Percentiles rank a stretch among this genome's conserved stretches.
Evolutionary conservation across 352 stramenopile genomes (phyloP).

Genomic region (Lagenidium sp.): DNA sequence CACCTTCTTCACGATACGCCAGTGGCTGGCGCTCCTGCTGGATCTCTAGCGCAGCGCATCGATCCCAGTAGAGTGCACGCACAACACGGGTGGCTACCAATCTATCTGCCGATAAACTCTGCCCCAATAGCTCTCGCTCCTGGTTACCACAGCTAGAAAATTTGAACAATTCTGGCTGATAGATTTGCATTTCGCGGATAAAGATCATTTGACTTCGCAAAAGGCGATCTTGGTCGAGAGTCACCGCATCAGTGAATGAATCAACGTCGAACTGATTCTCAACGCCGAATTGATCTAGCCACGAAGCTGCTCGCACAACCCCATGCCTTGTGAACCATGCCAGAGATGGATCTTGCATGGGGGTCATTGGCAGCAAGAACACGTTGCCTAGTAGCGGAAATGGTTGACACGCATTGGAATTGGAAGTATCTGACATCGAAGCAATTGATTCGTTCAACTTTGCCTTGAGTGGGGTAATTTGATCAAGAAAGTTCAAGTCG

Average conservation of each 20-base stretch:
- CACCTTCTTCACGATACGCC: constrained; percentile 32
- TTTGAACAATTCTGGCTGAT: constrained; percentile 32
- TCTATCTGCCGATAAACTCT: no score
- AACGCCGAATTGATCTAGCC: constrained; percentile 5
- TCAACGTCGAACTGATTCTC: constrained; percentile 13
- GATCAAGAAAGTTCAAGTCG: constrained; percentile 67
- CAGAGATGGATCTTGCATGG: constrained; percentile 48
- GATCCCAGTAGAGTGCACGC: constrained; percentile 77
- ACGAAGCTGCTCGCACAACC: no score
- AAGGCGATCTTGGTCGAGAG: constrained; percentile 37
- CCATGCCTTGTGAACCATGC: constrained; percentile 31
- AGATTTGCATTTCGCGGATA: constrained; percentile 55
- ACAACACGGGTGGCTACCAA: constrained; percentile 18
- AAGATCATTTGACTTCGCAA: constrained; percentile 41
- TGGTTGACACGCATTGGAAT: constrained; percentile 19
- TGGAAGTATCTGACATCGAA: neutral
- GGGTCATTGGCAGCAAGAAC: constrained; percentile 54
- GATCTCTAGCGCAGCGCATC: constrained; percentile 59
- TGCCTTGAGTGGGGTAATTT: constrained; percentile 33
- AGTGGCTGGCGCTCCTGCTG: constrained; percentile 30
- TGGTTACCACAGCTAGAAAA: no score
- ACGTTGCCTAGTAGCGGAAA: constrained; percentile 67
- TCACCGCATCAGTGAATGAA: constrained; percentile 23
- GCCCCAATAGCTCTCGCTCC: no score
- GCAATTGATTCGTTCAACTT: constrained; percentile 19